Evolutionary conservation across 1,284 basidiomycete species (phyloP).

Genomic region (Pseudozyma hubeiensis): DNA sequence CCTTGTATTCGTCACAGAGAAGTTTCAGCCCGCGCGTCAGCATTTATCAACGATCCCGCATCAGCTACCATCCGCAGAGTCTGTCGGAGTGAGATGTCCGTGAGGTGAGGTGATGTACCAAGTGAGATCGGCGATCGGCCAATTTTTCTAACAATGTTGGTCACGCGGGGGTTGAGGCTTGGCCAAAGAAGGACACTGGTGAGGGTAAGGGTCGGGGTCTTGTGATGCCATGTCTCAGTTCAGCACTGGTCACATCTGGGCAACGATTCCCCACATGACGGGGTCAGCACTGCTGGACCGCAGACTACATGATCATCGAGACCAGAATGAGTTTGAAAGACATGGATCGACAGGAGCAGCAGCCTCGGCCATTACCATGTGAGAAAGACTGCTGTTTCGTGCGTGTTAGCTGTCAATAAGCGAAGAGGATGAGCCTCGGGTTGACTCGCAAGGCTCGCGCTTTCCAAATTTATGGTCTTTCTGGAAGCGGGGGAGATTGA

Average conservation of each 20-base stretch:
- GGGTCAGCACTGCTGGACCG: too few species aligned
- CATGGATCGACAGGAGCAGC: too few species aligned
- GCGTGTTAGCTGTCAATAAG: not conserved
- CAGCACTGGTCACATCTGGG: not conserved
- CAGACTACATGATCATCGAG: too few species aligned
- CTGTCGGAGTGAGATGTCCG: not conserved
- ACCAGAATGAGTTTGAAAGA: too few species aligned
- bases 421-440: slow-evolving; percentile 14
- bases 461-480: not conserved
- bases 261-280: too few species aligned
- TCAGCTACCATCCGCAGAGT: not conserved
- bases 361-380: too few species aligned
- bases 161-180: not conserved
- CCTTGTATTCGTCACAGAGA: too few species aligned
- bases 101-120: not conserved
- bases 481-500: not conserved
- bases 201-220: not conserved
- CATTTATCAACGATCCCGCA: too few species aligned
- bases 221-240: slow-evolving; percentile 12
- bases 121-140: not conserved
- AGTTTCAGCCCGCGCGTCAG: too few species aligned
- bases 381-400: not conserved
- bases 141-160: not conserved
- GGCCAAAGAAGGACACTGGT: not conserved
- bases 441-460: slow-evolving; percentile 18